Base-by-base conservation (phyloP, 176 grass and related monocot species). In the Ananas comosus region DNA sequence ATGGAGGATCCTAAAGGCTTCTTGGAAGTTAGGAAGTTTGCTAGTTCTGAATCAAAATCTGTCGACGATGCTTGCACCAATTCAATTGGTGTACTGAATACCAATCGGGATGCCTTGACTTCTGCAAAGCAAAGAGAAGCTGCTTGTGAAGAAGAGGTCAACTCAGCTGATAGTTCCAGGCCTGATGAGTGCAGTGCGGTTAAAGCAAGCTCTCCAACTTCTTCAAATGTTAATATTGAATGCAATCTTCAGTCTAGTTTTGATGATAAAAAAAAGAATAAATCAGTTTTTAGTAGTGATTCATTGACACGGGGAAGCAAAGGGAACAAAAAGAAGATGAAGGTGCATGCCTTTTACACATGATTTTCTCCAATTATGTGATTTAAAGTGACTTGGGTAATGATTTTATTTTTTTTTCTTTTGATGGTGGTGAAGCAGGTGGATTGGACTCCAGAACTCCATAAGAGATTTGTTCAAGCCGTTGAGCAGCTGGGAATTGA, bases 401-500 rank as follows among this genome's bases (percentile, higher is more conserved):
- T 65, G 16, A 21, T 52, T 16, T 23, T 50, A 2, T 49, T 17
- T 13, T 12, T 48, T 22, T 1, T 48, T 65, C 8, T 12, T 50
- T 19, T 22, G 48, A n/a, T 73, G n/a, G 49, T 49, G 16, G 53
- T 42, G 13, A 63, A 51, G 10, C 64, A 85, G 83, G 83, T 85
- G 14, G 83, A 85, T 51, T 85, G 83, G 83, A 85, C 77, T 61
- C 67, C 77, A 63, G 83, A 85, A 48, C 65, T 85, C 17, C 83
- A 85, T 23, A 85, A 71, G n/a, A 53, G 68, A 59, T 85, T 85
- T 80, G 83, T 85, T 19, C 69, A 85, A 53, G 83, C 83, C 27
- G 83, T 85, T 70, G 83, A 85, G 51, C 83, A 85, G 61, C 72
- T 80, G 50, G 83, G 83, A 25, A 49, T 85, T 19, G 83, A 85